Evolutionary conservation across 2,329 filamentous ascomycete species (phyloP), one percentile per base, ranked within the genome.

Genomic region (Cordyceps fumosorosea): DNA sequence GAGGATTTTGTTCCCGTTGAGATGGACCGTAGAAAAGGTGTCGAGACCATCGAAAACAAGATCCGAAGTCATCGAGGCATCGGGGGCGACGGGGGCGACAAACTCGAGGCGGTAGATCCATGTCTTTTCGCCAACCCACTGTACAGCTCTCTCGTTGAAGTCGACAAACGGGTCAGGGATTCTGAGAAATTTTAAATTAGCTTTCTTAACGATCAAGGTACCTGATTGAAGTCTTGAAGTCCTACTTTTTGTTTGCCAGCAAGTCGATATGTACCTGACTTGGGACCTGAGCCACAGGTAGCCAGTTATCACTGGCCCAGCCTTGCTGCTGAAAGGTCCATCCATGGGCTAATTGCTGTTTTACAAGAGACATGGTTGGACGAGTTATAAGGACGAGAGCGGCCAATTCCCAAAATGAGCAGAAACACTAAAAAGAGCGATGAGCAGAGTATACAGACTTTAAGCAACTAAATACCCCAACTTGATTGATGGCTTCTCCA

Each of bases 11-110:
- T 74, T 67, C 11, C 77, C 82, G 66, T 88, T 85, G 20, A 88
- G 75, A 11, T 67, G 76, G 42, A 87, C 83, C 0, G 77, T 82
- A 0, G 84, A 83, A 65, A 85, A 86, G 0, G 85, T 88, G 67
- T 88, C 86, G 1, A 88, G 78, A 0, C 86, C 86, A 66, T 87
- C 80, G 62, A 88, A 87, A 11, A 84, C 81, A 5, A 88, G 73
- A 18, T 83, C 78, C 20, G 76, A 54, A 5, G 18, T 72, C 26
- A 68, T 74, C 8, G 34, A 16, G 18, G 16, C 18, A 18, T 66
- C 44, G 45, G 20, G 32, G 70, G 69, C 12, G 66, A 68, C 14
- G 62, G 52, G 64, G 78, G 77, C 1, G 24, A 76, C 78, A 8
- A 63, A 63, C 18, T 96, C 64, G 74, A 80, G 5, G 83, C 56